Base-by-base conservation (phyloP, 2,329 filamentous ascomycete species). In the Xylariaceae sp. region DNA sequence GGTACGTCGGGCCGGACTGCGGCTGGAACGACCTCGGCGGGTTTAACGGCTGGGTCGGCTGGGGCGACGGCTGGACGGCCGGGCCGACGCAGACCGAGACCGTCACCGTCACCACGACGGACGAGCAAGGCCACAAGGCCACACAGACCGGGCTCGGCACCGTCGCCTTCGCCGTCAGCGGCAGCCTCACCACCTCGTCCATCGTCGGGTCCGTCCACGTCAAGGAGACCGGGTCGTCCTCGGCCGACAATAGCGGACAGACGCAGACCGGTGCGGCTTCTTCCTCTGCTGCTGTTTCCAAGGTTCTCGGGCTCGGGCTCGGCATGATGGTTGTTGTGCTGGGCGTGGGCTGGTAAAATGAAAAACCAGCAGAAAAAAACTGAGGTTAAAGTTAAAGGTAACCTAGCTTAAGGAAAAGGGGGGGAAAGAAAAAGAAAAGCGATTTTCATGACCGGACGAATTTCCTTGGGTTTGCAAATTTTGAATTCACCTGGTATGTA, bases 51-150 rank as follows among this genome's bases (percentile, higher is more conserved):
- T 67, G 61, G 54, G 60, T 61, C 16, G 60, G 59, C 45, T 68
- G 66, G 65, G 63, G 65, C 29, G 38, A 47, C 9, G 66, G 64
- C 34, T 69, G 66, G 66, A 56, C 50, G 28, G 65, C 60, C 59
- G 57, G 49, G 1, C 44, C 60, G 9, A 65, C 63, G 5, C 48
- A 56, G 17, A 67, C 63, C 3, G 36, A 50, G 40, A 60, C 48
- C 18, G 53, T 66, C 30, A 65, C 63, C 3, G 50, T 55, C 23
- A 63, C 62, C 11, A 59, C 53, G 7, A 59, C 50, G 3, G 51
- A 55, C 24, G n/a, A 36, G 8, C 38, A 48, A 17, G 59, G 61
- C 37, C 44, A 48, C 5, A 50, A 57, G 39, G 55, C 51, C 5
- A 59, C 59, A 17, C 47, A 48, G 32, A 56, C 55, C 0, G 55